Percentiles rank a stretch among this genome's conserved stretches.
phyloP scores from a whole-genome alignment of 441 rosid species.

The Erodium trifolium region DNA sequence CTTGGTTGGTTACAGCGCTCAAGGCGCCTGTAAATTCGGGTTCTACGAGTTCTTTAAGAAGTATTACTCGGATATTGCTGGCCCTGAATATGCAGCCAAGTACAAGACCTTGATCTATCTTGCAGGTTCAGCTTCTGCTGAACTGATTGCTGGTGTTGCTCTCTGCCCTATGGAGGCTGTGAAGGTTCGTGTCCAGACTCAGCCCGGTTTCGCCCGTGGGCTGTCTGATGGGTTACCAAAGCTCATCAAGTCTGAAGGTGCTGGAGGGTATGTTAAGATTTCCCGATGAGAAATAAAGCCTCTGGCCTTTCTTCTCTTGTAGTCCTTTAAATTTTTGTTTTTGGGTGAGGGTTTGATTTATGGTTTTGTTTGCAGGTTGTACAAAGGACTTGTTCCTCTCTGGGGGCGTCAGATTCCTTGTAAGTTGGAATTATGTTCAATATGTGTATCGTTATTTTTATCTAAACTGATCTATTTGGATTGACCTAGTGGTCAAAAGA shows the following conservation, averaged over 20 bases:
- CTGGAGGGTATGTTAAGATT: conserved; percentile 51
- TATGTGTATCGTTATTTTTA: no score
- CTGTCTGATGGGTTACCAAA: conserved; percentile 86
- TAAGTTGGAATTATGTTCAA: conserved; percentile 30
- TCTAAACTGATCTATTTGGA: no score
- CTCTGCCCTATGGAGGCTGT: conserved; percentile 99
- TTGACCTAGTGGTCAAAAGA: no score
- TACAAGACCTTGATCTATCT: conserved; percentile 27
- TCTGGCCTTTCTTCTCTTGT: background rate
- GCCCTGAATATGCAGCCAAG: conserved; percentile 76
- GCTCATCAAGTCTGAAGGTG: conserved; percentile 87
- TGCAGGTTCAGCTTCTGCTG: conserved; percentile 99
- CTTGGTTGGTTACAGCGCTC: conserved; percentile 92
- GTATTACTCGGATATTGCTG: conserved; percentile 81
- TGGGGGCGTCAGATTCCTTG: conserved; percentile 99
- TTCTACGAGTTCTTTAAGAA: conserved; percentile 97
- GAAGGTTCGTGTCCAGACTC: conserved; percentile 96
- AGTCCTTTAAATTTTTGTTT: background rate
- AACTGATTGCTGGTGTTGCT: conserved; percentile 89
- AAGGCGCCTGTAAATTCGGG: conserved; percentile 98
- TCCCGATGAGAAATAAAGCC: background rate
- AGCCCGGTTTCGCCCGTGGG: conserved; percentile 98
- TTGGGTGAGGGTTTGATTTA: background rate
- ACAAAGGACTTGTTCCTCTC: conserved; percentile 91
- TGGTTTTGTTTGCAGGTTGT: conserved; percentile 46